Conservation (phyloP, 1,284 basidiomycete species). For the Anthracocystis walkeri region DNA sequence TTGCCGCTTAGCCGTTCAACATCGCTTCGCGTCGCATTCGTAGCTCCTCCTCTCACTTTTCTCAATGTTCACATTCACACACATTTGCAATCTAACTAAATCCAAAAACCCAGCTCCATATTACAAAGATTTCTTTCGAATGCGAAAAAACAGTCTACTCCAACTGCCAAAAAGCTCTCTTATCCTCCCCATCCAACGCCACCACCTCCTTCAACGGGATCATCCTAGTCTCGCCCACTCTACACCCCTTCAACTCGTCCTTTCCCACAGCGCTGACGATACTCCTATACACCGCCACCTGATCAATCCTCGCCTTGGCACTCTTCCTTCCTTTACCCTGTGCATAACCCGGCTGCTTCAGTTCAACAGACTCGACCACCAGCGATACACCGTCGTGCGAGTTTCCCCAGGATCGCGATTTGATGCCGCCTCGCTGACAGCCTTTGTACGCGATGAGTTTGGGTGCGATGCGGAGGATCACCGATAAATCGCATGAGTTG, state of each 20-base stretch:
- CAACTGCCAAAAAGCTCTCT: too few species aligned
- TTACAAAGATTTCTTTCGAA: too few species aligned
- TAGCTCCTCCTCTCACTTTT: too few species aligned
- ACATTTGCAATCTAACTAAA: too few species aligned
- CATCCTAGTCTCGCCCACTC: not conserved
- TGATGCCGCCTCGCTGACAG: conserved; percentile 72
- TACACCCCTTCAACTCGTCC: not conserved
- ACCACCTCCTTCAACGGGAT: not conserved
- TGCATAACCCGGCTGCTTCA: conserved; percentile 62
- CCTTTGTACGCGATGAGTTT: conserved; percentile 73
- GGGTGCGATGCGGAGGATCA: conserved; percentile 73
- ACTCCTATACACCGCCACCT: conserved; percentile 37
- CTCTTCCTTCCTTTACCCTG: conserved; percentile 42
- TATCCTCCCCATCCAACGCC: too few species aligned
- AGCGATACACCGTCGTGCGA: conserved; percentile 74
- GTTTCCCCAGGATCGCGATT: conserved; percentile 74
- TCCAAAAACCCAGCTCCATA: too few species aligned
- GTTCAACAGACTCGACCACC: conserved; percentile 72
- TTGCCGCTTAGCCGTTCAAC: too few species aligned
- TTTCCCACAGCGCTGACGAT: not conserved
- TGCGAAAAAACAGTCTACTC: too few species aligned
- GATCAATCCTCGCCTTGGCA: conserved; percentile 54
- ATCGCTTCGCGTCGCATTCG: too few species aligned
- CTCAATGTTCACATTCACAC: too few species aligned
- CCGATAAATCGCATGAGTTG: conserved; percentile 69